Base-by-base conservation (phyloP, 768 basidiomycete species). In the Pulveroboletus frians region DNA sequence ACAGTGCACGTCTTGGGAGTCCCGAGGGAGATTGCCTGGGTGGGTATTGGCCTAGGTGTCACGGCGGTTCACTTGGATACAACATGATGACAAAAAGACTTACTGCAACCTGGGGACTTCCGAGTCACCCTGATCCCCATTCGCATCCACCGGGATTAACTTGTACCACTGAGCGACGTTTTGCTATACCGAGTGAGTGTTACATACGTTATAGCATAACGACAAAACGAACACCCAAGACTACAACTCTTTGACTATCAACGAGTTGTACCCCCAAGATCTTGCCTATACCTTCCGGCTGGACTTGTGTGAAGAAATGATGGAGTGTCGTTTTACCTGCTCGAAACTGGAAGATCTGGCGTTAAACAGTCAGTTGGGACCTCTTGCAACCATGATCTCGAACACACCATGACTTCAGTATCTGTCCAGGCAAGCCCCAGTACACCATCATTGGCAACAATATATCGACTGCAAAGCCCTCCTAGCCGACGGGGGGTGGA, bases 371-470 rank as follows among this genome's bases (percentile, higher is more conserved):
- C 14, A 60, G 17, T 23, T 9, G 13, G 5, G 9, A n/a, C 4
- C 5, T 9, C 26, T 46, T 13, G 2, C 27, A n/a, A 1, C 3
- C 1, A 10, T 4, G 27, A 17, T 34, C 32, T 11, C 17, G 13
- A 21, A 54, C 65, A 21, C 26, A 67, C 66, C 57, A 47, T 15
- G 40, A 66, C 44, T 18, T 73, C 70, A 10, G 66, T 39, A 23
- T 73, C 66, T 4, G 77, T 72, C 82, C 82, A 83, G 13, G 66
- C 68, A 18, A 80, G 47, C 1, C 73, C 76, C 18, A 69, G 57
- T 8, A 77, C 50, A 17, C 53, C 66, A 36, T 62, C 66, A 18
- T 50, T 56, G 13, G 54, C 43, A 8, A 61, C 51, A 23, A 46
- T 47, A 47, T 66, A 66, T 35, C 48, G 54, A 43, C 52, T 40